These are phyloP conservation scores for Fusarium algeriense DNA, from an alignment of 2,329 filamentous ascomycete genomes.

Conservation along the genomic window DNA sequence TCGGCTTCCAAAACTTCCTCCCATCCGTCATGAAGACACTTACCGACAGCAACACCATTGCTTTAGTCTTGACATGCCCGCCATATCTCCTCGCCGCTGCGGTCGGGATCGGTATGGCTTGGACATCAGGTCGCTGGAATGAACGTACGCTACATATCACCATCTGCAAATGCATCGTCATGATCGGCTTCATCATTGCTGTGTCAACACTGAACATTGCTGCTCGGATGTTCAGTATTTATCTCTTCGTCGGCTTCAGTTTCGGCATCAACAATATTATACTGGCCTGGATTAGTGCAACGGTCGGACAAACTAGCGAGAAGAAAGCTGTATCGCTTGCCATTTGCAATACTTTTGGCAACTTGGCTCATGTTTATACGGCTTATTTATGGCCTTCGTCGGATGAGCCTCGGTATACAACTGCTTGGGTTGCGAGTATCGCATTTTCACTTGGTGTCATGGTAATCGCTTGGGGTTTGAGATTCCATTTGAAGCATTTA, in stretches of 20 bases:
- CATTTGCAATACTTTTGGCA: slow-evolving; percentile 35
- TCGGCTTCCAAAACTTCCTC: slow-evolving; percentile 49
- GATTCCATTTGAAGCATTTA: slow-evolving; percentile 7
- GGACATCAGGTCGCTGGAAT: slow-evolving; percentile 58
- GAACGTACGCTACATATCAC: slow-evolving; percentile 46
- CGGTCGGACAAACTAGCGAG: slow-evolving; percentile 59
- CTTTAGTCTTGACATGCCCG: slow-evolving; percentile 62
- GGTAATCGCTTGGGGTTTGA: slow-evolving; percentile 22
- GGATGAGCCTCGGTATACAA: slow-evolving; percentile 12
- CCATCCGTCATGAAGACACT: slow-evolving; percentile 59
- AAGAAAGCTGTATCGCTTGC: slow-evolving; percentile 53
- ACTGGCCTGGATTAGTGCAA: slow-evolving; percentile 56
- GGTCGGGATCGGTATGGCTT: slow-evolving; percentile 29
- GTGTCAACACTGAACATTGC: slow-evolving; percentile 43
- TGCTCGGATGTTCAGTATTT: slow-evolving; percentile 46
- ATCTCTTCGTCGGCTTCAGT: slow-evolving; percentile 55
- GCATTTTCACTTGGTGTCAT: slow-evolving; percentile 27
- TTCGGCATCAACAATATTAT: slow-evolving; percentile 59
- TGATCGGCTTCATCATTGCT: slow-evolving; percentile 44
- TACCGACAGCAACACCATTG: slow-evolving; percentile 59
- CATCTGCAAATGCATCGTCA: slow-evolving; percentile 53
- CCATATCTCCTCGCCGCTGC: slow-evolving; percentile 60
- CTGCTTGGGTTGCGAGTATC: slow-evolving; percentile 22
- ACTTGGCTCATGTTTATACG: slow-evolving; percentile 31
- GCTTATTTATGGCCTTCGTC: slow-evolving; percentile 30